Percentiles rank a stretch among this genome's conserved stretches.
Evolutionary conservation across 2,329 filamentous ascomycete species (phyloP).

Genomic region (Xylariaceae sp.): DNA sequence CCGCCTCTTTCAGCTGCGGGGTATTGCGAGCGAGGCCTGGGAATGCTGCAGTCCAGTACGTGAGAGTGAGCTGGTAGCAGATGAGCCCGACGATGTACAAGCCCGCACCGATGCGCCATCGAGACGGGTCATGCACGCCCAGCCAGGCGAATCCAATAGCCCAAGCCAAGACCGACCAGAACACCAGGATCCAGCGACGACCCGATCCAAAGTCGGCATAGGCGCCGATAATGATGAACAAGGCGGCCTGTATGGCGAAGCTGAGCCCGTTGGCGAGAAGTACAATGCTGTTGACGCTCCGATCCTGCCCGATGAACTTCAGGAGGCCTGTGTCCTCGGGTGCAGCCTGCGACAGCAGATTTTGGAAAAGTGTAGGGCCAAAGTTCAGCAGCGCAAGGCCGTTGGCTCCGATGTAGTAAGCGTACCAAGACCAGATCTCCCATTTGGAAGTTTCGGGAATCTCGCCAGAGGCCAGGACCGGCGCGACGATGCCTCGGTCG

Average conservation of each 20-base stretch:
- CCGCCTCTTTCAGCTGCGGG: constrained; percentile 28
- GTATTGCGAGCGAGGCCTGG: constrained; percentile 35
- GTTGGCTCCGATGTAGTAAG: constrained; percentile 64
- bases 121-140: constrained; percentile 53
- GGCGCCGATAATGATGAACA: constrained; percentile 48
- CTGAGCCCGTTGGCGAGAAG: constrained; percentile 62
- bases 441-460: constrained; percentile 36
- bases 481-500: constrained; percentile 7
- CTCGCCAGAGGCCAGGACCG: constrained; percentile 15
- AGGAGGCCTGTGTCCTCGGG: constrained; percentile 47
- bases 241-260: constrained; percentile 60
- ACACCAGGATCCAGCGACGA: constrained; percentile 58
- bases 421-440: constrained; percentile 56
- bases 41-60: constrained; percentile 63
- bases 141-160: constrained; percentile 64
- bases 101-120: constrained; percentile 58
- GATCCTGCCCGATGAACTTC: constrained; percentile 49
- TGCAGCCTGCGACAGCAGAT: constrained; percentile 58
- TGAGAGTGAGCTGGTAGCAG: constrained; percentile 62
- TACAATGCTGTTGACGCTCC: constrained; percentile 63
- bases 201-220: constrained; percentile 63
- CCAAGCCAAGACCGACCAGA: constrained; percentile 56
- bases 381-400: constrained; percentile 61
- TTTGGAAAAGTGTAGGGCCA: constrained; percentile 61
- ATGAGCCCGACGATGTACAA: constrained; percentile 65